Evolutionary conservation across 352 stramenopile species (phyloP).

Genomic region (Pythium brachiatum): DNA sequence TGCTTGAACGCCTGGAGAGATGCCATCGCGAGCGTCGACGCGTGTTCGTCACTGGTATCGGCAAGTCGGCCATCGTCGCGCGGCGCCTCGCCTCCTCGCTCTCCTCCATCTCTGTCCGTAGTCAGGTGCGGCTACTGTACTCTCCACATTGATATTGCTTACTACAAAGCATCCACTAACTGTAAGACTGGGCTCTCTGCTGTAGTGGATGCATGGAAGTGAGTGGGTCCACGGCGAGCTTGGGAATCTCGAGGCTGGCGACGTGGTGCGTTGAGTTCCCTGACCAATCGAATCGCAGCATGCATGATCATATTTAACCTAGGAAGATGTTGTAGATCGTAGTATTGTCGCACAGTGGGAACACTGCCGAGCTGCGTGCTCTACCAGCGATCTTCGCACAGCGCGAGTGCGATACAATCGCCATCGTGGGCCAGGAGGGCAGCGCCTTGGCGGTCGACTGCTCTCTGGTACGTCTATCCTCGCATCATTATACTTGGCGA

Average conservation of each 20-base stretch:
- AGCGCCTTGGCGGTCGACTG: slow-evolving; percentile 29
- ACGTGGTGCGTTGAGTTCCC: slow-evolving; percentile 38
- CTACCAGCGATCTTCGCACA: slow-evolving; percentile 46
- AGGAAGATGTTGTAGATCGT: slow-evolving; percentile 40
- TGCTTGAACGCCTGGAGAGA: slow-evolving; percentile 34
- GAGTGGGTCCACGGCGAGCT: slow-evolving; percentile 83
- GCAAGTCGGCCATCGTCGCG: slow-evolving; percentile 79
- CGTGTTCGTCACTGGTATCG: slow-evolving; percentile 73
- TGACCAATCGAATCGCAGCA: not conserved
- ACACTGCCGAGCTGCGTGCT: slow-evolving; percentile 54
- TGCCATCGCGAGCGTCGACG: slow-evolving; percentile 43
- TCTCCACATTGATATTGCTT: not conserved
- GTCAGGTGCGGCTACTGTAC: slow-evolving; percentile 34
- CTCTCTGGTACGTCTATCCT: slow-evolving; percentile 9
- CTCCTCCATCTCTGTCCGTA: slow-evolving; percentile 68
- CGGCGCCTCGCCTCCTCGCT: slow-evolving; percentile 67
- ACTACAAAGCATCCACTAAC: not conserved
- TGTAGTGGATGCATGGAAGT: slow-evolving; percentile 69
- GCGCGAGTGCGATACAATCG: slow-evolving; percentile 40
- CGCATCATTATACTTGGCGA: no score
- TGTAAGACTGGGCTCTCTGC: not conserved
- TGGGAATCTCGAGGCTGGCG: slow-evolving; percentile 52
- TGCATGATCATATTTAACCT: not conserved
- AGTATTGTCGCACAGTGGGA: slow-evolving; percentile 70
- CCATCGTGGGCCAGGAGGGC: slow-evolving; percentile 43